Base-by-base conservation (phyloP, 2,329 filamentous ascomycete species). In the Davidsoniella virescens region DNA sequence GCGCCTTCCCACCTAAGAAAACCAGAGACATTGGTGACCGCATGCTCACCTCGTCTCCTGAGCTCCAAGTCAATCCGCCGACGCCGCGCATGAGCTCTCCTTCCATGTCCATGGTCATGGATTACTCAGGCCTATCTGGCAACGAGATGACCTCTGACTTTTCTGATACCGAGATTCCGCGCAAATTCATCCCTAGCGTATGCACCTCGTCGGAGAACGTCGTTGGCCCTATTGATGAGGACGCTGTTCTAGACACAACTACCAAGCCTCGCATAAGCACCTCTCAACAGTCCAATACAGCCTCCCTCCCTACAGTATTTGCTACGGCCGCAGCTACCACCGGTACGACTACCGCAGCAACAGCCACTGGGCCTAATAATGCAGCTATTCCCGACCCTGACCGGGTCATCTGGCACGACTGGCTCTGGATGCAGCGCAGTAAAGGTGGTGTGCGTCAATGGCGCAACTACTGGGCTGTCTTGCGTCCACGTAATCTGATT, bases 381-480 rank as follows among this genome's bases (percentile, higher is more conserved):
- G 63, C 67, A 53, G 57, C 70, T 39, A 72, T 82, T 50, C 69
- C 73, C 50, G 86, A 92, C 55, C 80, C 82, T 1, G 88, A 94
- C 62, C 82, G 88, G 23, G 82, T 96, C n/a, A 76, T 96, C 42
- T 94, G 85, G 75, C 87, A 96, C 61, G 88, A 90, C 47, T 88
- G 87, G 72, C 76, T 96, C 29, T 84, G 85, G 63, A 79, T 87
- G 54, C 75, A 95, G 51, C 87, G 85, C 58, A 84, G 81, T 54
- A 88, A 87, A 59, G 74, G 82, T 18, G 87, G 87, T 7, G 71
- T 98, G 50, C 80, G 84, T 44, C 84, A 94, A 60, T 98, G 92
- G 92, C 95, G 94, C 70, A 82, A 87, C 58, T 74, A 87, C 53
- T 96, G 92, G 92, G 84, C 83, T 10, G 92, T 96, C 0, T 73